phyloP scores from a whole-genome alignment of 495 filamentous ascomycete genomes.

The Chaetomium cochliodes region DNA sequence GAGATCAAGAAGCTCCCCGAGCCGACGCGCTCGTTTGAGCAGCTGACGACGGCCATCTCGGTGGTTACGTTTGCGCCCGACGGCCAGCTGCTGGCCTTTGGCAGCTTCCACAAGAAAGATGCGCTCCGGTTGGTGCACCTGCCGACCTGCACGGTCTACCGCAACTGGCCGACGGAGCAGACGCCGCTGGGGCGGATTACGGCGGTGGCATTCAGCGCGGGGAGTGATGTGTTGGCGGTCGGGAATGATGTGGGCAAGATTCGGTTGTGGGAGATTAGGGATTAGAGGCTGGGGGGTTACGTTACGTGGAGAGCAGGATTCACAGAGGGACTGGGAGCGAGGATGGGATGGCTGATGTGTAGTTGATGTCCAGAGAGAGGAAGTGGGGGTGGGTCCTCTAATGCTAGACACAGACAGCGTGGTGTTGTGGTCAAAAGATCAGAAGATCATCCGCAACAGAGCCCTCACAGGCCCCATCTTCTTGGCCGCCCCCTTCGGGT shows the following conservation, averaged over 20 bases:
- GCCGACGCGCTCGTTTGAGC: slow-evolving; percentile 70
- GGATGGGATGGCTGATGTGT: background rate
- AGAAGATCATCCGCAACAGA: slow-evolving; percentile 20
- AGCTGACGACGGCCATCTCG: slow-evolving; percentile 80
- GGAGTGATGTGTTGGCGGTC: slow-evolving; percentile 71
- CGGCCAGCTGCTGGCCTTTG: slow-evolving; percentile 83
- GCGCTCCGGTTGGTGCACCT: slow-evolving; percentile 85
- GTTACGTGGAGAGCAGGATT: background rate
- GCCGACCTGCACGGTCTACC: slow-evolving; percentile 87
- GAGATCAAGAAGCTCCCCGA: slow-evolving; percentile 62
- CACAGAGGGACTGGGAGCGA: background rate
- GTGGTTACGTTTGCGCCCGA: slow-evolving; percentile 78
- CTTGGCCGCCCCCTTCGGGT: slow-evolving; percentile 24
- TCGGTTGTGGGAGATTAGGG: slow-evolving; percentile 78
- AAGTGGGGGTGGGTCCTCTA: background rate
- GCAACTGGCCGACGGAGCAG: slow-evolving; percentile 90
- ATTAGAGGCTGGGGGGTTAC: slow-evolving; percentile 23
- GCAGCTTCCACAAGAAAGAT: slow-evolving; percentile 81
- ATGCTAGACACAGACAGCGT: slow-evolving; percentile 1
- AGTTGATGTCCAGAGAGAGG: background rate
- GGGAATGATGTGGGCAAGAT: slow-evolving; percentile 85
- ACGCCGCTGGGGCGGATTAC: slow-evolving; percentile 87
- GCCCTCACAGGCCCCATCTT: slow-evolving; percentile 36
- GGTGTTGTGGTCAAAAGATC: background rate
- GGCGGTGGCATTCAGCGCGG: slow-evolving; percentile 70